Conservation (phyloP, 1,284 basidiomycete species). For the Macrocystidia cucumis region DNA sequence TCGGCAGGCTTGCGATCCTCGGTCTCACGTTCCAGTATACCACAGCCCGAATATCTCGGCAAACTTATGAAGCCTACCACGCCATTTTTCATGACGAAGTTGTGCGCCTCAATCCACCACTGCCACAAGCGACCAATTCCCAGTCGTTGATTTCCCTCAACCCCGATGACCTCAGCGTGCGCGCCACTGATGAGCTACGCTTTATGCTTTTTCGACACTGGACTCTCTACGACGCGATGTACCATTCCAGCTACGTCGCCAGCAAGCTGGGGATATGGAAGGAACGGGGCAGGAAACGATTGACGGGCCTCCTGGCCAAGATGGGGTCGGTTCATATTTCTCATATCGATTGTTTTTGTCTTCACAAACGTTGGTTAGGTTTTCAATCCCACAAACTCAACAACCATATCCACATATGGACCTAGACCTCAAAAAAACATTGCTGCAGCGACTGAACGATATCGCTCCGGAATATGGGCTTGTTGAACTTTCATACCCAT, state of each 20-base stretch:
- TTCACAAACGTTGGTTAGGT: slow-evolving; percentile 36
- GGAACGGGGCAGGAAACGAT: slow-evolving; percentile 82
- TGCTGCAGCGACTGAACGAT: slow-evolving; percentile 78
- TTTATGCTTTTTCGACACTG: slow-evolving; percentile 97
- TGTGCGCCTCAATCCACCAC: slow-evolving; percentile 72
- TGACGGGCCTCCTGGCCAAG: slow-evolving; percentile 93
- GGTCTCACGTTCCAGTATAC: slow-evolving; percentile 93
- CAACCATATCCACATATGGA: slow-evolving; percentile 97
- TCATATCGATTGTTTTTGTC: slow-evolving; percentile 2
- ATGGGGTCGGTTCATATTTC: slow-evolving; percentile 74
- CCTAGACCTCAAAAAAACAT: slow-evolving; percentile 81
- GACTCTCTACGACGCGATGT: slow-evolving; percentile 97
- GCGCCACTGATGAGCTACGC: slow-evolving; percentile 79
- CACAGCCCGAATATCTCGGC: slow-evolving; percentile 81
- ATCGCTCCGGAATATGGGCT: slow-evolving; percentile 96
- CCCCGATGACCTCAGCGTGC: slow-evolving; percentile 78
- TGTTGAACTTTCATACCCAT: slow-evolving; percentile 90
- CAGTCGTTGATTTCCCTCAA: slow-evolving; percentile 45
- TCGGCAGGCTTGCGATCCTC: slow-evolving; percentile 91
- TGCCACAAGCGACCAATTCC: slow-evolving; percentile 26
- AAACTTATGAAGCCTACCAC: slow-evolving; percentile 80
- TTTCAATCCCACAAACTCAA: slow-evolving; percentile 89
- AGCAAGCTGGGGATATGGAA: slow-evolving; percentile 95
- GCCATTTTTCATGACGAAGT: slow-evolving; percentile 84
- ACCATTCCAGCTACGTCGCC: slow-evolving; percentile 94